A percentile compares a stretch with the other conserved stretches of the same genome.
phyloP scores from a whole-genome alignment of 2,329 filamentous ascomycete genomes.

The Aspergillus luchuensis region DNA sequence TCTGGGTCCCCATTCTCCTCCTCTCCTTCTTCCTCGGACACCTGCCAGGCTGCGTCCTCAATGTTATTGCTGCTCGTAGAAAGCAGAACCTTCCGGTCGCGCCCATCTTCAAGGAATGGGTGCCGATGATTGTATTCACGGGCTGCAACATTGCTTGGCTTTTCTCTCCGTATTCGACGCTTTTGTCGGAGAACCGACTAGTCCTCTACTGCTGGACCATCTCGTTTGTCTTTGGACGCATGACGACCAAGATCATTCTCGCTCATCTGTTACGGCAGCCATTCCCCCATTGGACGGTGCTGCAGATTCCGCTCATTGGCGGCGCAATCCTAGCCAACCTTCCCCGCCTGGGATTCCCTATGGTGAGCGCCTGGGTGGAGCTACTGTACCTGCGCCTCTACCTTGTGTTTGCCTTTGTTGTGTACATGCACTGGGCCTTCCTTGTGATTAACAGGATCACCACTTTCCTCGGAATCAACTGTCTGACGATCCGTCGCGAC shows the following conservation, averaged over 20 bases:
- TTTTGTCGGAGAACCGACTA: slow-evolving; percentile 82
- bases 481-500: slow-evolving; percentile 71
- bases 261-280: slow-evolving; percentile 91
- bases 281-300: slow-evolving; percentile 94
- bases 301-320: slow-evolving; percentile 82
- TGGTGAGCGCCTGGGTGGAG: slow-evolving; percentile 68
- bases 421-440: slow-evolving; percentile 91
- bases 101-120: slow-evolving; percentile 91
- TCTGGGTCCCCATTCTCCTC: slow-evolving; percentile 77
- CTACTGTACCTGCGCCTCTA: slow-evolving; percentile 81
- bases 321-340: slow-evolving; percentile 83
- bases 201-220: slow-evolving; percentile 90
- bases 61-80: slow-evolving; percentile 77
- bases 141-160: slow-evolving; percentile 78
- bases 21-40: slow-evolving; percentile 69
- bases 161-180: slow-evolving; percentile 80
- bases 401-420: slow-evolving; percentile 77
- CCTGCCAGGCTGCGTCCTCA: slow-evolving; percentile 84
- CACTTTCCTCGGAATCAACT: slow-evolving; percentile 88
- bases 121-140: slow-evolving; percentile 82
- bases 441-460: slow-evolving; percentile 91
- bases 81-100: slow-evolving; percentile 71
- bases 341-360: slow-evolving; percentile 71
- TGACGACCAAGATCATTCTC: slow-evolving; percentile 99
- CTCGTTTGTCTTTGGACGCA: slow-evolving; percentile 94